These are phyloP conservation scores for Pseudoturritis turrita DNA, from an alignment of 345 rosid genomes.

Conservation along the genomic window DNA sequence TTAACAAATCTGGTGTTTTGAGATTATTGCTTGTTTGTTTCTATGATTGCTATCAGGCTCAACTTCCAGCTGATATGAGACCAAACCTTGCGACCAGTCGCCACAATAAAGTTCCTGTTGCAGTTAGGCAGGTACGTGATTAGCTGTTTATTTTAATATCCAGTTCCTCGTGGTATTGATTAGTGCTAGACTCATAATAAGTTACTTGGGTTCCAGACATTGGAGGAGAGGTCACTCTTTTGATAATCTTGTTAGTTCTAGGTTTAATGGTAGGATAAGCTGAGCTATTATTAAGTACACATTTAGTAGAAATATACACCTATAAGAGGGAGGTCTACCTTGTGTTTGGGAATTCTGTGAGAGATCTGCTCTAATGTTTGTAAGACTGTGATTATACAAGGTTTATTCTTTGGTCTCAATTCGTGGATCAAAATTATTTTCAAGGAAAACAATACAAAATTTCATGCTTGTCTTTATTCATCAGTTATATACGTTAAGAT, in stretches of 20 bases:
- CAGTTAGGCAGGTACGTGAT: slow-evolving; percentile 82
- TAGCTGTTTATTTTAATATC: not conserved
- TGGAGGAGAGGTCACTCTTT: not conserved
- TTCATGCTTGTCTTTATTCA: not conserved
- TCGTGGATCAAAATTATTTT: not conserved
- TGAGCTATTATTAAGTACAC: not conserved
- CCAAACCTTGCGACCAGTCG: slow-evolving; percentile 64
- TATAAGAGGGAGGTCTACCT: not conserved
- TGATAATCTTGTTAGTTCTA: not conserved
- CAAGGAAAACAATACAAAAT: not conserved
- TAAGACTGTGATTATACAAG: not conserved
- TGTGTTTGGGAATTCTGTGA: not conserved
- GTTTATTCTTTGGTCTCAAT: not conserved
- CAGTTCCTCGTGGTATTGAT: not conserved
- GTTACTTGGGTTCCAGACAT: slow-evolving; percentile 2
- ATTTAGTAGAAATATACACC: not conserved
- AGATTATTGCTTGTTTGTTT: slow-evolving; percentile 9
- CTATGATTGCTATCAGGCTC: slow-evolving; percentile 65
- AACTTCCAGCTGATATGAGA: slow-evolving; percentile 79
- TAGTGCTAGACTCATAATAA: not conserved
- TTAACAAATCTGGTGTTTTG: slow-evolving; percentile 1
- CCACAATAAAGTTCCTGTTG: slow-evolving; percentile 74
- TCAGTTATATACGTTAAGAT: not conserved
- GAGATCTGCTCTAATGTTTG: not conserved
- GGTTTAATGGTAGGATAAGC: not conserved